phyloP scores from a whole-genome alignment of 1,139 yeast species.

The Zygosaccharomyces sapae region DNA sequence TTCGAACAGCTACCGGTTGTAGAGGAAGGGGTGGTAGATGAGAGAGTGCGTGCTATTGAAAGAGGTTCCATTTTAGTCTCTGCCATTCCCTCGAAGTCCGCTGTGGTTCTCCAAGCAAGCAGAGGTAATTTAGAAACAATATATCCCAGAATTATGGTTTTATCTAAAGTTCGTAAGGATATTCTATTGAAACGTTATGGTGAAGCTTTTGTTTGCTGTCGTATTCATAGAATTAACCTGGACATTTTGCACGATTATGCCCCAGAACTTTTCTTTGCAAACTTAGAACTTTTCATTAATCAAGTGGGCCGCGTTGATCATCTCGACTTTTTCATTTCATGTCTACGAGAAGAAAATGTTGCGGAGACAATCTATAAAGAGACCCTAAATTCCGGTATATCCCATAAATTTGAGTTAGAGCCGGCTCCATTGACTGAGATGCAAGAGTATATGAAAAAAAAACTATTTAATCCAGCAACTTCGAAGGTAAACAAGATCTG shows the following conservation, averaged over 20 bases:
- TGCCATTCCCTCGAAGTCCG: slow-evolving; percentile 75
- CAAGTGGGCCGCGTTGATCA: slow-evolving; percentile 72
- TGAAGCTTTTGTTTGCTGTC: slow-evolving; percentile 75
- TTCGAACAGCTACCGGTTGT: slow-evolving; percentile 39
- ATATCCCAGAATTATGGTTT: slow-evolving; percentile 86
- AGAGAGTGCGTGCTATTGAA: slow-evolving; percentile 83
- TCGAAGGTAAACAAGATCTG: slow-evolving; percentile 78
- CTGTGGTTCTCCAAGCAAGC: slow-evolving; percentile 87
- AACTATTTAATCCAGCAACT: slow-evolving; percentile 39
- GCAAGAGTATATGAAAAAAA: slow-evolving; percentile 38
- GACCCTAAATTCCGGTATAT: slow-evolving; percentile 43
- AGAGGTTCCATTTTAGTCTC: slow-evolving; percentile 82
- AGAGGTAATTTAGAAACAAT: slow-evolving; percentile 95
- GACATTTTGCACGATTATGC: slow-evolving; percentile 87
- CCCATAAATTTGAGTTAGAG: slow-evolving; percentile 33
- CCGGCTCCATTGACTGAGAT: slow-evolving; percentile 38
- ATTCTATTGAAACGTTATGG: slow-evolving; percentile 57
- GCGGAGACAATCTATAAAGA: slow-evolving; percentile 77
- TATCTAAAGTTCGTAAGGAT: slow-evolving; percentile 71
- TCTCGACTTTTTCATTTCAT: slow-evolving; percentile 81
- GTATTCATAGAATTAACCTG: slow-evolving; percentile 86
- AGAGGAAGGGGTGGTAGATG: slow-evolving; percentile 50
- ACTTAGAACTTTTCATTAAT: slow-evolving; percentile 63
- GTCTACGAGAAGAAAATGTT: slow-evolving; percentile 84
- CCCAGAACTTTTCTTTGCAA: slow-evolving; percentile 60